Evolutionary conservation across 2,329 filamentous ascomycete genomes (phyloP), one percentile per base, ranked within the genome.

Genomic region (Calonectria pseudoturangicola): DNA sequence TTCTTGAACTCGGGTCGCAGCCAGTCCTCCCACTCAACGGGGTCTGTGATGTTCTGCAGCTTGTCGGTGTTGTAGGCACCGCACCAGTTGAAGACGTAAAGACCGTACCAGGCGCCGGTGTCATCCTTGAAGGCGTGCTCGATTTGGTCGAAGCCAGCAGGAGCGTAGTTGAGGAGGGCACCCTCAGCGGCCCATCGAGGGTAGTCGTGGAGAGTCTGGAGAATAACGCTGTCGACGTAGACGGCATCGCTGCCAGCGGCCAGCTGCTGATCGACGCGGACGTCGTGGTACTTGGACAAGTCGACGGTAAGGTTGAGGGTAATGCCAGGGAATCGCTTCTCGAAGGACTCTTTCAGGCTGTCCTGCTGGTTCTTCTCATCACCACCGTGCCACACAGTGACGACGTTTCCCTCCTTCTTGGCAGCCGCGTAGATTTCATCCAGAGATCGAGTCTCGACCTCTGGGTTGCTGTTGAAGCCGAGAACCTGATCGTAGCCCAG

Each of bases 271-370:
- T 91, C 88, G 8, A 90, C 75, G 9, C 81, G 81, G 21, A 76
- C 82, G 68, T 89, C 86, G 74, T 88, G 88, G 73, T 90, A 91
- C 75, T 90, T 91, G 71, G 88, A 89, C 0, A 90, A 77, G 71
- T 90, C 88, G 51, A 90, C 87, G 0, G 89, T 90, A 43, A 89
- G 63, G 74, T 90, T 89, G 18, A 90, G 84, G 4, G 84, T 87
- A 71, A 90, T 86, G 10, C 85, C 84, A 0, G 88, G 88, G 74
- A 89, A 90, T 0, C 82, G 81, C 1, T 77, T 73, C 73, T 88
- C 87, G 72, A 89, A 90, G 0, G 83, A 82, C 4, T 79, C 48
- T 75, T 87, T 88, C 16, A 88, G 71, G 1, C 13, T 33, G 66
- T 85, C 77, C 41, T 85, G 84, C 63, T 87, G 85, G 50, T 76